Evolutionary conservation across 2,329 filamentous ascomycete species (phyloP).

Genomic region (Alternaria metachromatica): DNA sequence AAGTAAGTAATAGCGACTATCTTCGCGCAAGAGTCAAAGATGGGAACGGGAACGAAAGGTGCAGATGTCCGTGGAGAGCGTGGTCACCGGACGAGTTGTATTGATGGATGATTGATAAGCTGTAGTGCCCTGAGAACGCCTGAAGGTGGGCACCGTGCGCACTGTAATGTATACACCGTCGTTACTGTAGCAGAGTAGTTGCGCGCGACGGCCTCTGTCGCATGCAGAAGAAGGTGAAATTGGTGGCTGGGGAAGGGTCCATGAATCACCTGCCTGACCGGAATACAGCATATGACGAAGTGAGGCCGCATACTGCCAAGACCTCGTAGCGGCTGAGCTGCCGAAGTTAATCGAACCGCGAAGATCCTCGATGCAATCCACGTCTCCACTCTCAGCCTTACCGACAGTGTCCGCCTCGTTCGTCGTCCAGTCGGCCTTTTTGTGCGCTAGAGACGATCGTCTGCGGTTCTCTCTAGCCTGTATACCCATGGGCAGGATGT

Average conservation of each 20-base stretch:
- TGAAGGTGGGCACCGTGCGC: constrained; percentile 13
- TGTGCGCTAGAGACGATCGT: neutral
- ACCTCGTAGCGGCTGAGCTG: constrained; percentile 14
- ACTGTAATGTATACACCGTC: constrained; percentile 18
- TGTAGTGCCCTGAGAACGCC: neutral
- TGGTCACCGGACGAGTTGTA: constrained; percentile 2
- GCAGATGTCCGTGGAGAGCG: constrained; percentile 12
- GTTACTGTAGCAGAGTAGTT: constrained; percentile 9
- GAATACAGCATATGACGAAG: constrained; percentile 22
- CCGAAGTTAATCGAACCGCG: constrained; percentile 22
- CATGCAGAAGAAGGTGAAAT: constrained; percentile 14
- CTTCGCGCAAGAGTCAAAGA: constrained; percentile 25
- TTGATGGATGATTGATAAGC: constrained; percentile 19
- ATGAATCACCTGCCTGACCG: constrained; percentile 16
- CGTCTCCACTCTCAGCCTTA: constrained; percentile 26
- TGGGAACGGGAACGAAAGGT: constrained; percentile 29
- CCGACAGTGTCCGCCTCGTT: neutral
- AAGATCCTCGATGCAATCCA: constrained; percentile 31
- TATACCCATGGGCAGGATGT: neutral
- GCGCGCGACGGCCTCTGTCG: constrained; percentile 17
- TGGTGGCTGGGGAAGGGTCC: constrained; percentile 27
- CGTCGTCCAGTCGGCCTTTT: neutral
- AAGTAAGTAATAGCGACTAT: constrained; percentile 11
- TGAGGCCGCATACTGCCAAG: constrained; percentile 14
- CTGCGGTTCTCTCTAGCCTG: neutral